Evolutionary conservation across 164 flowering plant genomes (phyloP).

Genomic region (Cinnamomum chago): DNA sequence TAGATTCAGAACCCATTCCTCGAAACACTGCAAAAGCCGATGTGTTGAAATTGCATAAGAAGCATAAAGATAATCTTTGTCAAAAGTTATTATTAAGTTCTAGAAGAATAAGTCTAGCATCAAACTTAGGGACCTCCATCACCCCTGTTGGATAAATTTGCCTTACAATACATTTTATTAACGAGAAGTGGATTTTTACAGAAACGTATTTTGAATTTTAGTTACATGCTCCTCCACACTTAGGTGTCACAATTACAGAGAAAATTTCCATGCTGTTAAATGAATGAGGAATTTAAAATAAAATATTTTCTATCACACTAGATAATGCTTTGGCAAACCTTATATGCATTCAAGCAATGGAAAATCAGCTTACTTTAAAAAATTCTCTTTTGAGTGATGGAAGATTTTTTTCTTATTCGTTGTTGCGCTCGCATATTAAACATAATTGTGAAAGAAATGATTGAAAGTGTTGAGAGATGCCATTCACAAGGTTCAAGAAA

Average conservation of each 20-base stretch:
- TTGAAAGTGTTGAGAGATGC: background rate
- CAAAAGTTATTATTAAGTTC: background rate
- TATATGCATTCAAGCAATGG: background rate
- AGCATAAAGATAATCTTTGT: background rate
- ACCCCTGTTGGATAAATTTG: background rate
- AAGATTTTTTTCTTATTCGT: background rate
- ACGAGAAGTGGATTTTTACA: background rate
- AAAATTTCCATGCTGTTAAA: background rate
- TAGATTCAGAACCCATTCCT: background rate
- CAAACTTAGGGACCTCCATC: background rate
- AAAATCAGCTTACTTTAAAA: background rate
- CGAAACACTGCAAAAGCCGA: background rate
- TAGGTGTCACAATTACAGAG: background rate
- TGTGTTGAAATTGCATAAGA: background rate
- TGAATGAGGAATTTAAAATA: background rate
- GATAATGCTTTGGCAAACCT: background rate
- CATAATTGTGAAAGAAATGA: background rate
- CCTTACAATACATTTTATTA: background rate
- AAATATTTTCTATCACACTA: background rate
- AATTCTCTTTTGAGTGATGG: background rate
- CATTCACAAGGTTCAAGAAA: background rate
- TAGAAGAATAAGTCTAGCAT: background rate
- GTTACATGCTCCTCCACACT: background rate
- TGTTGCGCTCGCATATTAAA: background rate
- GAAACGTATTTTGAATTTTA: background rate